Conservation (phyloP, 2,329 filamentous ascomycete genomes). For the Aspergillus quadrilineatus region DNA sequence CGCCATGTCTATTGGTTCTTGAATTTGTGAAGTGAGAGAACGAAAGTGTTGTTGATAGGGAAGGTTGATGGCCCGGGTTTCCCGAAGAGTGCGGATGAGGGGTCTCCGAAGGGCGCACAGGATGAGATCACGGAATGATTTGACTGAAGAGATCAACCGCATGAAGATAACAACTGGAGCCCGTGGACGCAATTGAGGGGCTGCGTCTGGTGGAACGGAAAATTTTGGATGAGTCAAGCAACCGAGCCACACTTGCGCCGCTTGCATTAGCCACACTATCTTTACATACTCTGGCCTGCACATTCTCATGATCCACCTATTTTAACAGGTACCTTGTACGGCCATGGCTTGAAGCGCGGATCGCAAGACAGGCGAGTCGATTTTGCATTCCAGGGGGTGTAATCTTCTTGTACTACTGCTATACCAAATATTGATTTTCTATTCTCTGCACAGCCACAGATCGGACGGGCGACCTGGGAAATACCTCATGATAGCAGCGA, state of each 20-base stretch:
- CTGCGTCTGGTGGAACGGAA: not conserved
- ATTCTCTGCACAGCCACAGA: too few relatives aligned
- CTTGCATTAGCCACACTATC: not conserved
- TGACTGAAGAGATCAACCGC: slow-evolving; percentile 14
- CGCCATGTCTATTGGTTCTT: slow-evolving; percentile 17
- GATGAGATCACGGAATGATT: slow-evolving; percentile 4
- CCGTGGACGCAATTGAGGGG: slow-evolving; percentile 6
- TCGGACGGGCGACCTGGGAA: too few relatives aligned
- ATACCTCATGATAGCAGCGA: too few relatives aligned
- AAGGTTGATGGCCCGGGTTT: slow-evolving; percentile 9
- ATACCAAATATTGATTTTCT: too few relatives aligned
- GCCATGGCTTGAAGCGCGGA: too few relatives aligned
- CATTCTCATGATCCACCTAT: too few relatives aligned
- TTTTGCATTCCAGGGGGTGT: too few relatives aligned
- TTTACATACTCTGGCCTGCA: not conserved
- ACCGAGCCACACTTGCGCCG: not conserved
- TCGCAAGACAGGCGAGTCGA: too few relatives aligned
- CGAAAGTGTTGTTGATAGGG: slow-evolving; percentile 6
- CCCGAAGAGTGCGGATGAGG: slow-evolving; percentile 7
- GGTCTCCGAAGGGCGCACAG: slow-evolving; percentile 7
- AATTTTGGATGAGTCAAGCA: not conserved
- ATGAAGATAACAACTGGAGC: slow-evolving; percentile 10
- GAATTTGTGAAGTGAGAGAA: slow-evolving; percentile 6
- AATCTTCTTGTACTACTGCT: too few relatives aligned
- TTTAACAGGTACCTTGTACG: not conserved